Evolutionary conservation across 2,329 filamentous ascomycete species (phyloP).

Genomic region (Emericellopsis atlantica): DNA sequence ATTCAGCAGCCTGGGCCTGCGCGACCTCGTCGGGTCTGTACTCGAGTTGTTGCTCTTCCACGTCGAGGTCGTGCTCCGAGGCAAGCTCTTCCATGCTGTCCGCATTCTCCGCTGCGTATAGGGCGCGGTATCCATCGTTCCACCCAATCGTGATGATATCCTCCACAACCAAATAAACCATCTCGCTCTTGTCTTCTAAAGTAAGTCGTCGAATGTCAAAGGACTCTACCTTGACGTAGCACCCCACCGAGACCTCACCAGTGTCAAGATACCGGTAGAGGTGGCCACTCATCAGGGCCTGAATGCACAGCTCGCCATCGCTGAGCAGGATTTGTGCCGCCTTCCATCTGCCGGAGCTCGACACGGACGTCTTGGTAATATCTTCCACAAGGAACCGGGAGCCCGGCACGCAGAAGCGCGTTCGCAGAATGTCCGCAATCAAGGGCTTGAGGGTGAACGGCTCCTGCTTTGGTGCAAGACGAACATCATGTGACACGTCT

Average conservation of each 20-base stretch:
- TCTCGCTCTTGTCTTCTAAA: constrained; percentile 7
- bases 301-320: constrained; percentile 41
- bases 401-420: constrained; percentile 30
- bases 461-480: not conserved
- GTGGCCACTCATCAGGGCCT: constrained; percentile 31
- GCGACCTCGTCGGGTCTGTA: constrained; percentile 1
- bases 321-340: constrained; percentile 34
- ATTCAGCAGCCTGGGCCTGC: constrained; percentile 3
- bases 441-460: constrained; percentile 16
- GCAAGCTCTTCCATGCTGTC: not conserved
- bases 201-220: constrained; percentile 21
- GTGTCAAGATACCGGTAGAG: constrained; percentile 34
- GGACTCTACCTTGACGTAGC: constrained; percentile 32
- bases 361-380: constrained; percentile 23
- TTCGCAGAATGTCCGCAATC: constrained; percentile 34
- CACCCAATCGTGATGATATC: constrained; percentile 33
- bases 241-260: constrained; percentile 31
- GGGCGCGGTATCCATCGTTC: constrained; percentile 24
- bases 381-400: constrained; percentile 38
- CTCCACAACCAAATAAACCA: constrained; percentile 32
- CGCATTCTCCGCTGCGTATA: constrained; percentile 7
- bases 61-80: constrained; percentile 1
- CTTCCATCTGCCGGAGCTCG: constrained; percentile 24
- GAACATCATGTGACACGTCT: not conserved
- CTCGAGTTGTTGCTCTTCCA: not conserved